Evolutionary conservation across 129 eudicot genomes (phyloP), one percentile per base, ranked within the genome.

Genomic region (Chrysanthemum seticuspe): DNA sequence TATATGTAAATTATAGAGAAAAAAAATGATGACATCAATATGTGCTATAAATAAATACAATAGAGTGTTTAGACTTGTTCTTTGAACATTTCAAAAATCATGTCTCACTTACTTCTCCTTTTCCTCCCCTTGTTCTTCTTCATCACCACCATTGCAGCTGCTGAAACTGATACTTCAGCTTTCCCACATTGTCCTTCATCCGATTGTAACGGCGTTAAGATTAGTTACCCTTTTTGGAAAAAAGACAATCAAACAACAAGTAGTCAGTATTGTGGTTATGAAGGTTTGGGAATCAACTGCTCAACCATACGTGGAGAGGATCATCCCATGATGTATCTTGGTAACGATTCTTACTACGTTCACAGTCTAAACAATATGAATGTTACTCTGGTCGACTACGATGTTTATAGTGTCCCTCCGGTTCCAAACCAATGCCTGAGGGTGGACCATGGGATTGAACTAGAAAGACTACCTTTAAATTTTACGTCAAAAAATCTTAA

Each of bases 161-260:
- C 71, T 13, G 25, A 63, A 62, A 6, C 67, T 4, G 21, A 31
- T 13, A 10, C 2, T 64, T 0, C 58, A 65, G 1, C 0, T 14
- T 1, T 16, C 64, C 15, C 64, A 19, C 23, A 27, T 40, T 78
- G 86, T 67, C 68, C 67, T 31, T 5, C 67, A 50, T 13, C 10
- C 15, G 3, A 0, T 0, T 83, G 86, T 9, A 44, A 50, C 14
- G 14, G 12, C 4, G 0, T 70, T 14, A 51, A 0, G 3, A 57
- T 83, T 56, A 13, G 59, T 6, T 78, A 83, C 64, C 86, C 86
- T 3, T 83, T 83, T 69, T 78, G 80, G 82, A 36, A 0, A 11
- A 49, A 21, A 0, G 13, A 27, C 16, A 6, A 2, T 57, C 7
- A 13, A 44, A 0, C 71, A 44, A 0, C 66, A 2, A 2, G 31